Evolutionary conservation across 441 rosid species (phyloP), one percentile per base, ranked within the genome.

Genomic region (Croton setiger): DNA sequence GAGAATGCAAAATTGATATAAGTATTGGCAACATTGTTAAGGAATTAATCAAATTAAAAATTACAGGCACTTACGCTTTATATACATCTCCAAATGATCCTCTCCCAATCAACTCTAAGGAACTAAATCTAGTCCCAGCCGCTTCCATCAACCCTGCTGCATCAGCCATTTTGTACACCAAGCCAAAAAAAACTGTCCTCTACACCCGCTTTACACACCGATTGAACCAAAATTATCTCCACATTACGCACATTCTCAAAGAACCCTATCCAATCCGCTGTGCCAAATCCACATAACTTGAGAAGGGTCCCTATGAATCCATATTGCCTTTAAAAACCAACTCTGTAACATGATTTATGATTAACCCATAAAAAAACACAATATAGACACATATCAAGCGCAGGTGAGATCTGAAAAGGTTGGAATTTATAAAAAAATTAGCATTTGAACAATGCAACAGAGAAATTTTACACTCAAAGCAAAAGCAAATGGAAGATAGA

Each of bases 61-160:
- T 27, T 15, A 52, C 57, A 37, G 72, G 67, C 15, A 82, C 94
- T 82, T 81, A 95, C 99, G 97, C 99, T 88, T 92, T 95, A 81
- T 92, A 95, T 68, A 95, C 99, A 59, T 95, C 99, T 2, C 99
- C 99, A 48, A 95, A 95, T 2, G 99, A 95, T 72, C 98, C 99
- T 86, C 90, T 86, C 15, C 99, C 98, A 10, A 95, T 95, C 78
- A 92, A 84, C 84, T 90, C 95, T 69, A 84, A 77, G 53, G 90
- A 88, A 78, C 83, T 88, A 83, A 95, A 95, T 80, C 97, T 88
- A 69, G 84, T 65, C 67, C 95, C 95, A 1, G 98, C 86, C 3
- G 98, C 98, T 81, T 92, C 99, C 53, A 78, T 79, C 59, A 95
- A 83, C 66, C 93, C 98, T 21, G 81, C 86, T 75, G 87, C 84